A percentile compares a stretch with the other conserved stretches of the same genome.
Conservation (phyloP, 148 eudicot species). For the Suaeda aralocaspica region DNA sequence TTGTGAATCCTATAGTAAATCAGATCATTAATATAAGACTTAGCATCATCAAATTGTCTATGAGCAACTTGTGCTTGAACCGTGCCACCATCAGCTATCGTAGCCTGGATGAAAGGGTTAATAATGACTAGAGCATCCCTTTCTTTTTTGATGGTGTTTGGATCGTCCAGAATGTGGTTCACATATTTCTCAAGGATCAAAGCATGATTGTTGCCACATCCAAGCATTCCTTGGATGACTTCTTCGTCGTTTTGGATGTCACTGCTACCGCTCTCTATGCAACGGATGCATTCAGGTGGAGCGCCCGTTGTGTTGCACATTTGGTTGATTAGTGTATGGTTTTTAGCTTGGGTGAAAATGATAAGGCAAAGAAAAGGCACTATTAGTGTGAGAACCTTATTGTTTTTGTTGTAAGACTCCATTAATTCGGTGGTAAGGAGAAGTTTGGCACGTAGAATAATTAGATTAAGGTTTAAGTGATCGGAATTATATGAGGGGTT, state of each 20-base stretch:
- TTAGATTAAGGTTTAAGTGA: too few species aligned
- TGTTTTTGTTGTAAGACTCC: not conserved
- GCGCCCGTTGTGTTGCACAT: slow-evolving; percentile 3
- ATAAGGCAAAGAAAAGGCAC: not conserved
- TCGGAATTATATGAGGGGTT: too few species aligned
- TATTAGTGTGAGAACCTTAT: not conserved
- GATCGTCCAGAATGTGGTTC: not conserved
- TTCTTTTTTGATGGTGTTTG: too few species aligned
- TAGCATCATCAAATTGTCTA: not conserved
- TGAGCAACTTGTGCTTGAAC: not conserved
- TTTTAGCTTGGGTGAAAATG: not conserved
- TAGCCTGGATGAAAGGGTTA: not conserved
- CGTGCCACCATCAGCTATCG: not conserved
- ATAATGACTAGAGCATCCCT: not conserved
- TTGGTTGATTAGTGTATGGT: not conserved
- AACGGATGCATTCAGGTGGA: not conserved
- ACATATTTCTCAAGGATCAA: not conserved
- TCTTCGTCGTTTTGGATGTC: not conserved
- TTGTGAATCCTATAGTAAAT: not conserved
- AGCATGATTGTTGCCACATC: not conserved
- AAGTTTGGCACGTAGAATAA: too few species aligned
- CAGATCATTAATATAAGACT: too few species aligned
- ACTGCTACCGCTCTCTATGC: not conserved
- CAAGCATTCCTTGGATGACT: not conserved
- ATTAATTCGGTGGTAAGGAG: not conserved